phyloP scores from a whole-genome alignment of 805 yeast species.

The Maudiozyma turicensis region DNA sequence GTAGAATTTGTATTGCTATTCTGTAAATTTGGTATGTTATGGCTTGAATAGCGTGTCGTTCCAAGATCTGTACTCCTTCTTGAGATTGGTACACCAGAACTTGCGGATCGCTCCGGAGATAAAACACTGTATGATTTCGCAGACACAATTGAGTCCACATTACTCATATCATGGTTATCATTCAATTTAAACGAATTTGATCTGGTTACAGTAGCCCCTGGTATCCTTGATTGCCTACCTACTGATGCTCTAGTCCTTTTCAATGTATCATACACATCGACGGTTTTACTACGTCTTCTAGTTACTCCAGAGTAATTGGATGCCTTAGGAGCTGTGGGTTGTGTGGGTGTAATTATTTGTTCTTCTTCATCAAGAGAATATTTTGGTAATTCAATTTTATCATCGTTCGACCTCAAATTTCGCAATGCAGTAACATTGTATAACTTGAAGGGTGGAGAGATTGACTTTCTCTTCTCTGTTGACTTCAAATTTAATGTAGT shows the following conservation, averaged over 20 bases:
- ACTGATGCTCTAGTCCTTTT: neutral
- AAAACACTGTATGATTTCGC: slow-evolving; percentile 5
- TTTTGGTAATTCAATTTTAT: neutral
- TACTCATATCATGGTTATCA: neutral
- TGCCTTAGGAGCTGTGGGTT: neutral
- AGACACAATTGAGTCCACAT: neutral
- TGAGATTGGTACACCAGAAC: neutral
- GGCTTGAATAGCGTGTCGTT: neutral
- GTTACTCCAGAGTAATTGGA: neutral
- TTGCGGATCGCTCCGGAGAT: neutral
- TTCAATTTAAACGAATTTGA: neutral
- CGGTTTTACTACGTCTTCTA: slow-evolving; percentile 27
- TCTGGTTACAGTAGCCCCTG: neutral
- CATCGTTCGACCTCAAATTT: slow-evolving; percentile 1
- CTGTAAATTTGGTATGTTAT: neutral
- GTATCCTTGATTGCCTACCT: neutral
- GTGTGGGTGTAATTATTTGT: neutral
- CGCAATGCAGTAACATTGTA: slow-evolving; percentile 1
- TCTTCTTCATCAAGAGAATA: neutral
- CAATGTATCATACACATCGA: slow-evolving; percentile 19
- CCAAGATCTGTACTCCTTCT: neutral
- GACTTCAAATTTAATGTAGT: neutral
- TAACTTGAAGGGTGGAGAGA: neutral
- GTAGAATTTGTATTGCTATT: slow-evolving; percentile 2
- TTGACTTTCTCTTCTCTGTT: neutral